These are phyloP conservation scores for Tetraselmis chui DNA, from an alignment of 139 green algal species.

Conservation along the genomic window DNA sequence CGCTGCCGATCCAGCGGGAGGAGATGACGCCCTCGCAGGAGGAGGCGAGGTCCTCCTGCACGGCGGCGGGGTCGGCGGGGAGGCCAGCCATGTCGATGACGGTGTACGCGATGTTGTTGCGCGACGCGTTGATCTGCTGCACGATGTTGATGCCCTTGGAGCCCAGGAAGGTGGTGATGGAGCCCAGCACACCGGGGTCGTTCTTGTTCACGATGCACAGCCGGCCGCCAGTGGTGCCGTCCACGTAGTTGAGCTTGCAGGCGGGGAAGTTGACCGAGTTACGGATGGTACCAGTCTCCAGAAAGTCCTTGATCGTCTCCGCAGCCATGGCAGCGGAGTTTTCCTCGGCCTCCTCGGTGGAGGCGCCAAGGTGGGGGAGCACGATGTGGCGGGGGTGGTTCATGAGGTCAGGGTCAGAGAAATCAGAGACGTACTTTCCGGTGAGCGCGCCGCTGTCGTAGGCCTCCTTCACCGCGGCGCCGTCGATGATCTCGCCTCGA, in stretches of 20 bases:
- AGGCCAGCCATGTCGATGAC: conserved; percentile 37
- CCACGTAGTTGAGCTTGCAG: conserved; percentile 26
- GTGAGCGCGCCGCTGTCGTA: conserved; percentile 29
- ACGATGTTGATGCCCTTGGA: conserved; percentile 38
- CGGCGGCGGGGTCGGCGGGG: conserved; percentile 24
- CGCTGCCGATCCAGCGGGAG: conserved; percentile 37
- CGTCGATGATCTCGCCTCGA: conserved; percentile 44
- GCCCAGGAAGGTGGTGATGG: conserved; percentile 47
- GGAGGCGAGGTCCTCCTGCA: conserved; percentile 28
- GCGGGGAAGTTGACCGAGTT: conserved; percentile 53
- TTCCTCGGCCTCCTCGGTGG: conserved; percentile 49
- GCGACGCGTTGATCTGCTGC: conserved; percentile 47
- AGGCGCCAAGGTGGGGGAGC: conserved; percentile 43
- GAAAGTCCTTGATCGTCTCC: conserved; percentile 47
- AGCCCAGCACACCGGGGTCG: conserved; percentile 35
- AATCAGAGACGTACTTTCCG: conserved; percentile 52
- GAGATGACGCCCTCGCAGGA: conserved; percentile 34
- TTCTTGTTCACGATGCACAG: conserved; percentile 49
- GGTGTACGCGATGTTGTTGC: conserved; percentile 45
- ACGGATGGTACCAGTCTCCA: conserved; percentile 44
- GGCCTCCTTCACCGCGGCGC: conserved; percentile 25
- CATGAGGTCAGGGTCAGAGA: conserved; percentile 33
- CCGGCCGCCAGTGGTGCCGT: conserved; percentile 31
- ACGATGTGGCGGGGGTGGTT: conserved; percentile 37
- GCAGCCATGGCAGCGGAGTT: conserved; percentile 49